These are phyloP conservation scores for Dactylellina haptotyla DNA, from an alignment of 2,329 filamentous ascomycete species.

Conservation along the genomic window DNA sequence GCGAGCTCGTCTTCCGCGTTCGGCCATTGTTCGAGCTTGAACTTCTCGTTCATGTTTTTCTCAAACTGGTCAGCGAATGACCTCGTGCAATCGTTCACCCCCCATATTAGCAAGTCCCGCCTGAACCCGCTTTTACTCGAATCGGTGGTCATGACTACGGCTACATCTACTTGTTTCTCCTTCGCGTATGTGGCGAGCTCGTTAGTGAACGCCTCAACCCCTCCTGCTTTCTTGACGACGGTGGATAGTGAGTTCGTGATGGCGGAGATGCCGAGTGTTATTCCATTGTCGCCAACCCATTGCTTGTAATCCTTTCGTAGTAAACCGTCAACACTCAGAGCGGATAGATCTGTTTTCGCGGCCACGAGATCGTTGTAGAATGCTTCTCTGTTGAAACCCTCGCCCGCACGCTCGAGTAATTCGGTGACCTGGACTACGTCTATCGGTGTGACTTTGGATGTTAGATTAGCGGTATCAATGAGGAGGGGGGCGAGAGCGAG, in stretches of 20 bases:
- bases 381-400: conserved; percentile 65
- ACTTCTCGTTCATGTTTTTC: conserved; percentile 61
- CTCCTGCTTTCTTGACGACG: conserved; percentile 65
- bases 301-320: conserved; percentile 86
- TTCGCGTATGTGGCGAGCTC: conserved; percentile 67
- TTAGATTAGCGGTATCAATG: conserved; percentile 76
- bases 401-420: conserved; percentile 56
- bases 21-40: conserved; percentile 69
- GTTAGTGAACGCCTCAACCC: conserved; percentile 63
- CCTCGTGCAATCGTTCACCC: conserved; percentile 65
- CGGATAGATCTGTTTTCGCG: conserved; percentile 75
- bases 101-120: conserved; percentile 76
- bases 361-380: conserved; percentile 66
- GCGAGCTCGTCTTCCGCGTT: conserved; percentile 63
- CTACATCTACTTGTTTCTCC: conserved; percentile 71
- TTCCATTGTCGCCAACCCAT: conserved; percentile 68
- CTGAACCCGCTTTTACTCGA: conserved; percentile 67
- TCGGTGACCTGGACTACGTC: conserved; percentile 64
- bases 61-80: conserved; percentile 69
- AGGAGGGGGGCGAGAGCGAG: conserved; percentile 76
- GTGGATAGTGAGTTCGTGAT: conserved; percentile 65
- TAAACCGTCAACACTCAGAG: conserved; percentile 72
- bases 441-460: conserved; percentile 72
- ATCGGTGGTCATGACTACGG: conserved; percentile 72
- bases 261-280: conserved; percentile 19